A percentile compares a stretch with the other conserved stretches of the same genome.
phyloP scores from a whole-genome alignment of 495 filamentous ascomycete species.

The Penicillium lagena region DNA sequence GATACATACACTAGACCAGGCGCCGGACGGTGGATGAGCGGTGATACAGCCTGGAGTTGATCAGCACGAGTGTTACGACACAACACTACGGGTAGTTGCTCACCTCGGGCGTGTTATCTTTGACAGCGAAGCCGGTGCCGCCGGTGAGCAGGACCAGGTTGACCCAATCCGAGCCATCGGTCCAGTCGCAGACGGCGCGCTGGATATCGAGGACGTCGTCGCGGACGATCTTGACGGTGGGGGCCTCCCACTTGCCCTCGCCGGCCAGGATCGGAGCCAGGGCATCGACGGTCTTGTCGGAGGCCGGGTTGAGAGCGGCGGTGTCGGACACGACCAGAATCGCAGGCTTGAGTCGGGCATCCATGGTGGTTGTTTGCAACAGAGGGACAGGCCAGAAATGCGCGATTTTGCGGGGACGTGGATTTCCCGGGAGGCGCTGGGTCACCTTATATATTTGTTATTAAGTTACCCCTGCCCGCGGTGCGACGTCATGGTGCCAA shows the following conservation, averaged over 20 bases:
- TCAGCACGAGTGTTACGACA: too few relatives aligned
- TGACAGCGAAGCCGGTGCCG: slow-evolving; percentile 88
- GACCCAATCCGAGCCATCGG: slow-evolving; percentile 50
- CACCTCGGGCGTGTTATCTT: slow-evolving; percentile 86
- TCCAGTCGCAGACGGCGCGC: slow-evolving; percentile 58
- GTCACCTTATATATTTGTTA: too few relatives aligned
- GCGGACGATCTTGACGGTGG: slow-evolving; percentile 67
- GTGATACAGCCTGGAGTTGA: slow-evolving; percentile 60
- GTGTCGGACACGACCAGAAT: slow-evolving; percentile 92
- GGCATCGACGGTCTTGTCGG: slow-evolving; percentile 61
- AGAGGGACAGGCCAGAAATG: too few relatives aligned
- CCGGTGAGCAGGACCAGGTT: slow-evolving; percentile 86
- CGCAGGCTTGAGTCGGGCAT: slow-evolving; percentile 38
- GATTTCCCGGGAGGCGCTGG: too few relatives aligned
- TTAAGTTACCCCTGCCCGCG: too few relatives aligned
- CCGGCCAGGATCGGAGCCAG: slow-evolving; percentile 61
- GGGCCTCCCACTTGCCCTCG: slow-evolving; percentile 65
- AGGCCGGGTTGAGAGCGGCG: slow-evolving; percentile 72
- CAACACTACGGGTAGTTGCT: slow-evolving; percentile 10
- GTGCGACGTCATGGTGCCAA: too few relatives aligned
- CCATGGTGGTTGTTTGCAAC: slow-evolving; percentile 5
- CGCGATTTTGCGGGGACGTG: too few relatives aligned
- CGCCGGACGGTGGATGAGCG: slow-evolving; percentile 79
- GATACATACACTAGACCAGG: slow-evolving; percentile 72
- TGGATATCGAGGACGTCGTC: slow-evolving; percentile 75